Evolutionary conservation across 179 eudicot genomes (phyloP).

Genomic region (Actinidia polygama): DNA sequence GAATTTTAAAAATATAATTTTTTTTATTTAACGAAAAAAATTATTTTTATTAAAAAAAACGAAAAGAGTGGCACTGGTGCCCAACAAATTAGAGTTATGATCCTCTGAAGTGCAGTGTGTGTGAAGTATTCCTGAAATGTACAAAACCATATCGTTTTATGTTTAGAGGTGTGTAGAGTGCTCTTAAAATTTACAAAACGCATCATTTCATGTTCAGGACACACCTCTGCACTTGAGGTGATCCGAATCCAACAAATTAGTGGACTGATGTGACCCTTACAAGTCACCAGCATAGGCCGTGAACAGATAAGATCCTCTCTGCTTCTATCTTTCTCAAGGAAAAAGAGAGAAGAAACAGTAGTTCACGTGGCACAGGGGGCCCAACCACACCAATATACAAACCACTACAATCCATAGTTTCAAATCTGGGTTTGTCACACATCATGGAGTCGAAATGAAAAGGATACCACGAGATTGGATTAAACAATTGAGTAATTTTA

Average conservation of each 20-base stretch:
- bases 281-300: neutral
- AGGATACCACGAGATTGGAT: neutral
- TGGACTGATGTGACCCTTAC: conserved; percentile 9
- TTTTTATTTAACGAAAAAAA: no score
- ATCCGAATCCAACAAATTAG: neutral
- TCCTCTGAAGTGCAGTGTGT: no score
- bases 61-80: no score
- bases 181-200: no score
- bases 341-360: neutral
- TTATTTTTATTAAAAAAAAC: no score
- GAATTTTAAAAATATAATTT: no score
- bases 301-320: conserved; percentile 11
- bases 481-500: neutral
- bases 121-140: no score
- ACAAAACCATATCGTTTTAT: no score
- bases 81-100: neutral
- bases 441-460: neutral
- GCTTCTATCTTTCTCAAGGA: neutral
- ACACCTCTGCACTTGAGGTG: no score
- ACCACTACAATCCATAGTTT: neutral
- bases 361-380: conserved; percentile 14
- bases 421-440: neutral
- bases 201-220: no score
- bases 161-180: no score
- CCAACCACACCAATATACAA: neutral